These are phyloP conservation scores for Diaporthe ilicicola DNA, from an alignment of 2,329 filamentous ascomycete genomes.

Conservation along the genomic window DNA sequence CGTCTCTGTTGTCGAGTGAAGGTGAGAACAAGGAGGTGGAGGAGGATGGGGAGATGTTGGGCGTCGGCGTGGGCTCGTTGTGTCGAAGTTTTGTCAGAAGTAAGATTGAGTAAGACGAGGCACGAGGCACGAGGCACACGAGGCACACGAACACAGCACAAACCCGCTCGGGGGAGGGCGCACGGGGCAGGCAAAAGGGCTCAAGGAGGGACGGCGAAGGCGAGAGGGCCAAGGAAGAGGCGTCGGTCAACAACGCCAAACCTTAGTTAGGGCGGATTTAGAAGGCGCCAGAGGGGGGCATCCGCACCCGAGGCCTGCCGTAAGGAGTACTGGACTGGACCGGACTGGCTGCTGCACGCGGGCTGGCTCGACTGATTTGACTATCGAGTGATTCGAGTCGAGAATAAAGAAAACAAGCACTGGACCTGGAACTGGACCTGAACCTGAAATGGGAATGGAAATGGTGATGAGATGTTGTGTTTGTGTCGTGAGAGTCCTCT, in stretches of 20 bases:
- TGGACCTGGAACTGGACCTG: not conserved
- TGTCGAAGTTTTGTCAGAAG: constrained; percentile 13
- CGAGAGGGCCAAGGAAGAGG: constrained; percentile 22
- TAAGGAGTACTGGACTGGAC: not conserved
- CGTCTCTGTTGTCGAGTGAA: not conserved
- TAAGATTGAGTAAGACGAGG: constrained; percentile 24
- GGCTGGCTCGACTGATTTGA: too few species aligned
- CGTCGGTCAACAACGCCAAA: constrained; percentile 27
- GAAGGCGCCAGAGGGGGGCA: not conserved
- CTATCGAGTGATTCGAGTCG: too few species aligned
- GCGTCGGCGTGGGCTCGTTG: constrained; percentile 5
- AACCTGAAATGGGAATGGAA: not conserved
- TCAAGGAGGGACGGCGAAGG: constrained; percentile 10
- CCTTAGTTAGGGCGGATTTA: not conserved
- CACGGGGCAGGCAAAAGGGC: constrained; percentile 28
- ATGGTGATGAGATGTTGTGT: not conserved
- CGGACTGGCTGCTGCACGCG: too few species aligned
- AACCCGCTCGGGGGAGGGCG: not conserved
- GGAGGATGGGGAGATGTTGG: not conserved
- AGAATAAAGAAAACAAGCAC: too few species aligned
- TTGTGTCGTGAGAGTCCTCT: not conserved
- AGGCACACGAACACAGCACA: constrained; percentile 3
- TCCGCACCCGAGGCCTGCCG: not conserved
- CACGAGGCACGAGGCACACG: constrained; percentile 27
- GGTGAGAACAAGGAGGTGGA: constrained; percentile 17